Evolutionary conservation across 768 basidiomycete species (phyloP).

Genomic region (Russula virescens): DNA sequence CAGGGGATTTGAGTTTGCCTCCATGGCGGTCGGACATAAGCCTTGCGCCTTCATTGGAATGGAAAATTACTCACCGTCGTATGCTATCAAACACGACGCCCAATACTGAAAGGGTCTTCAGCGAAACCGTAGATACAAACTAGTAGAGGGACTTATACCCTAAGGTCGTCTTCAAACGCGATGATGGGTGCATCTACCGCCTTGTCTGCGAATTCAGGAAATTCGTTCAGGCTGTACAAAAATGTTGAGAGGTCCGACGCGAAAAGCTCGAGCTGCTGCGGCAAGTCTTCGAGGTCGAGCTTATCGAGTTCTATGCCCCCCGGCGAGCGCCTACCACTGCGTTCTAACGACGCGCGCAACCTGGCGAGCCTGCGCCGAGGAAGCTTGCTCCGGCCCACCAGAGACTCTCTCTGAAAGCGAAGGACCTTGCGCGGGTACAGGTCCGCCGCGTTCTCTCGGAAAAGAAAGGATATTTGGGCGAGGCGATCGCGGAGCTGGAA

Average conservation of each 20-base stretch:
- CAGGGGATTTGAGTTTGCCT: slow-evolving; percentile 68
- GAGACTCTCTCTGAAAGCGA: slow-evolving; percentile 38
- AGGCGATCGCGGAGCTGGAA: slow-evolving; percentile 66
- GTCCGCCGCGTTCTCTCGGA: slow-evolving; percentile 69
- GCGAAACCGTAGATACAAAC: slow-evolving; percentile 1
- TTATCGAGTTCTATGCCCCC: slow-evolving; percentile 48
- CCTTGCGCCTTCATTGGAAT: neutral
- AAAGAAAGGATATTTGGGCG: slow-evolving; percentile 61
- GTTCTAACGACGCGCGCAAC: slow-evolving; percentile 36
- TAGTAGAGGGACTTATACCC: slow-evolving; percentile 34
- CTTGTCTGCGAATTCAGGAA: slow-evolving; percentile 74
- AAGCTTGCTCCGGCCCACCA: slow-evolving; percentile 34
- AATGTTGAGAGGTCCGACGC: slow-evolving; percentile 64
- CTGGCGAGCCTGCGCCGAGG: slow-evolving; percentile 33
- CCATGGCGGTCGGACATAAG: neutral
- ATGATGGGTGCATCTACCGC: slow-evolving; percentile 60
- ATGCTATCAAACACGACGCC: slow-evolving; percentile 65
- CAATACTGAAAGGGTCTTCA: slow-evolving; percentile 46
- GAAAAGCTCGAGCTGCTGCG: slow-evolving; percentile 55
- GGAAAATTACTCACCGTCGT: slow-evolving; percentile 40
- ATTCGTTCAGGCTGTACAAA: slow-evolving; percentile 65
- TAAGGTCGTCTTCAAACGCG: slow-evolving; percentile 64
- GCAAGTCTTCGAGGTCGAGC: slow-evolving; percentile 63
- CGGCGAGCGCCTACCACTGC: slow-evolving; percentile 34
- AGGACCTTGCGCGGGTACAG: slow-evolving; percentile 64